Conservation (phyloP, 176 grass and related monocot genomes). For the Miscanthus lutarioriparius region DNA sequence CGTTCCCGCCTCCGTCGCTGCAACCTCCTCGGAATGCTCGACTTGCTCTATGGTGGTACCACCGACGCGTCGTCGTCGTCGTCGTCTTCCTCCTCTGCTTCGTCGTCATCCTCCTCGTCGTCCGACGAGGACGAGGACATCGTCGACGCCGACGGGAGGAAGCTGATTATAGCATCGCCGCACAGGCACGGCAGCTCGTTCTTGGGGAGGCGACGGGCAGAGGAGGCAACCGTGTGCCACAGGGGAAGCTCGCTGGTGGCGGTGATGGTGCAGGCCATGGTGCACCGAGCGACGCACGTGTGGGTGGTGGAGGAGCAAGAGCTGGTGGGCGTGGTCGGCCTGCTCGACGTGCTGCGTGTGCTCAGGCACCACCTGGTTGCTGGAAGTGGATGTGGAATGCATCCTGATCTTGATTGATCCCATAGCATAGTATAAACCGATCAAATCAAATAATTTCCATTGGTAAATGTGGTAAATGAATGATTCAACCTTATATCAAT, state of each 20-base stretch:
- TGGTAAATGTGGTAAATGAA: too few relatives aligned
- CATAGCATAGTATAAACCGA: too few relatives aligned
- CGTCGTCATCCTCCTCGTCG: constrained; percentile 37
- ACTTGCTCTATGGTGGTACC: constrained; percentile 40
- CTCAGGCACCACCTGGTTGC: constrained; percentile 45
- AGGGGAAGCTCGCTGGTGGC: constrained; percentile 71
- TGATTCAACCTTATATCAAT: too few relatives aligned
- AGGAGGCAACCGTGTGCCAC: constrained; percentile 58
- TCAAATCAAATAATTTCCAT: too few relatives aligned
- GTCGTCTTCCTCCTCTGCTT: constrained; percentile 22
- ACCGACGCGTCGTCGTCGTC: constrained; percentile 2
- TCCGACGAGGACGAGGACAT: constrained; percentile 45
- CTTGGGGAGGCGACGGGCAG: constrained; percentile 34
- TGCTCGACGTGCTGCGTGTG: constrained; percentile 58
- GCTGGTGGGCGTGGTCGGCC: constrained; percentile 55
- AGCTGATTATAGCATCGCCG: background rate
- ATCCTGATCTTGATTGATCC: too few relatives aligned
- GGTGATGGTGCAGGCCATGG: constrained; percentile 67
- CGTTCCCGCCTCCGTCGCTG: constrained; percentile 39
- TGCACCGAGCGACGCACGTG: constrained; percentile 68
- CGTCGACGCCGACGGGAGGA: background rate
- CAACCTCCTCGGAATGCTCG: constrained; percentile 47
- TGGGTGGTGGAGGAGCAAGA: constrained; percentile 61
- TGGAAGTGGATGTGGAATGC: too few relatives aligned
- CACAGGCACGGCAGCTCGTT: background rate